Evolutionary conservation across 257 asterid genomes (phyloP).

Genomic region (Lycium barbarum): DNA sequence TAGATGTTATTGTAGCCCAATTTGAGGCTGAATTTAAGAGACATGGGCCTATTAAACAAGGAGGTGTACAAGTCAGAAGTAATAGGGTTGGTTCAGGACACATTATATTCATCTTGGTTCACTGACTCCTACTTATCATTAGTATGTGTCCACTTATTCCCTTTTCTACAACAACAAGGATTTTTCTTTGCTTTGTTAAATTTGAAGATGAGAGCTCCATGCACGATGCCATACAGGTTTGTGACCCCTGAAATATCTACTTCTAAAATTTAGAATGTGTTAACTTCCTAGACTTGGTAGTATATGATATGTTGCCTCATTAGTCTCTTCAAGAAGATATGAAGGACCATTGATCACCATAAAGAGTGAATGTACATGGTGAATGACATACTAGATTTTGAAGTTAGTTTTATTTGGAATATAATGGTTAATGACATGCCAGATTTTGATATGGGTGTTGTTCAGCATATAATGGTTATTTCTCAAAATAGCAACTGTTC

Average conservation of each 20-base stretch:
- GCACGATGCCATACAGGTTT: constrained; percentile 83
- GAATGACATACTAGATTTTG: background rate
- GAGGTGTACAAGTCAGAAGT: constrained; percentile 90
- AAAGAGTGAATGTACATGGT: background rate
- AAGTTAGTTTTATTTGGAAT: background rate
- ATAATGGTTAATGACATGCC: background rate
- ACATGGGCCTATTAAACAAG: constrained; percentile 75
- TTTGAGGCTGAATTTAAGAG: constrained; percentile 78
- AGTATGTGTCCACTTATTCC: constrained; percentile 24
- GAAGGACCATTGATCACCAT: background rate
- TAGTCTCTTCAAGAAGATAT: background rate
- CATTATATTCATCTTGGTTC: constrained; percentile 27
- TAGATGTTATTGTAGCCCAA: constrained; percentile 59
- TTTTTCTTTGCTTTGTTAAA: constrained; percentile 88
- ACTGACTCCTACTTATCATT: background rate
- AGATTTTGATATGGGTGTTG: background rate
- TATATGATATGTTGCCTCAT: background rate
- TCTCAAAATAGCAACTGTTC: background rate
- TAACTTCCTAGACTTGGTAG: background rate
- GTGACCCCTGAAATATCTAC: constrained; percentile 30
- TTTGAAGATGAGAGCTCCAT: constrained; percentile 73
- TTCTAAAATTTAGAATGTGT: background rate
- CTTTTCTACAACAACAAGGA: constrained; percentile 65
- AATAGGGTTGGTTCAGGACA: constrained; percentile 58
- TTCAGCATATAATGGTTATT: background rate